Conservation (phyloP, 2,329 filamentous ascomycete genomes). For the Nemania sp. region DNA sequence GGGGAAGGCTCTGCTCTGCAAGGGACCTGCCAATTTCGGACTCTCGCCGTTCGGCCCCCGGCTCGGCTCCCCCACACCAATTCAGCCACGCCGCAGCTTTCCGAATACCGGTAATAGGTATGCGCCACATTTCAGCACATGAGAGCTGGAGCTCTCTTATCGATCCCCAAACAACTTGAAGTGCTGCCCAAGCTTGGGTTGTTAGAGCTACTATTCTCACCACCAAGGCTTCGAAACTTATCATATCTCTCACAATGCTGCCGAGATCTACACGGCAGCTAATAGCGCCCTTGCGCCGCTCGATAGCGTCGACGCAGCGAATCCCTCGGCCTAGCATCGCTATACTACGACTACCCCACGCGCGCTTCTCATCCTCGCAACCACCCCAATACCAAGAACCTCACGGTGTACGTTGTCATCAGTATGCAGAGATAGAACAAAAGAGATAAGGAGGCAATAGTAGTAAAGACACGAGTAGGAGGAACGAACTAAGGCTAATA, state of each 20-base stretch:
- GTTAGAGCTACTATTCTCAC: not conserved
- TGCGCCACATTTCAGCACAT: not conserved
- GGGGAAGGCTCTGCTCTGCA: slow-evolving; percentile 17
- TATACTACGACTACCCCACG: slow-evolving; percentile 12
- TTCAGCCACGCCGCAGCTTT: slow-evolving; percentile 1
- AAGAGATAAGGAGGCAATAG: not conserved
- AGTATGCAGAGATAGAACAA: not conserved
- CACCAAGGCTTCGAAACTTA: not conserved
- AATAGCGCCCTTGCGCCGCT: slow-evolving; percentile 21
- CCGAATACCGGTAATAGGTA: not conserved
- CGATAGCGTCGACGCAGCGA: slow-evolving; percentile 3
- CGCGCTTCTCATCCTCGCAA: slow-evolving; percentile 29
- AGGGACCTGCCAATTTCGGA: slow-evolving; percentile 20
- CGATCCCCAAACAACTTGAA: no score
- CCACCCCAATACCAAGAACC: slow-evolving; percentile 11
- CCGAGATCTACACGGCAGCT: slow-evolving; percentile 2
- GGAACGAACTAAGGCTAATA: no score
- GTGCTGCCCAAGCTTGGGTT: no score
- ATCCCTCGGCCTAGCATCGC: slow-evolving; percentile 8
- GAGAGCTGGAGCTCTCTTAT: not conserved
- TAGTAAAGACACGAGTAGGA: not conserved
- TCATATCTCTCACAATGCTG: slow-evolving; percentile 10
- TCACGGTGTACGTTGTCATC: slow-evolving; percentile 22
- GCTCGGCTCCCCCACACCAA: not conserved
- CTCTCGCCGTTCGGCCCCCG: not conserved